Evolutionary conservation across 1,284 basidiomycete species (phyloP), one percentile per base, ranked within the genome.

Genomic region (Sanghuangporus sanghuang): DNA sequence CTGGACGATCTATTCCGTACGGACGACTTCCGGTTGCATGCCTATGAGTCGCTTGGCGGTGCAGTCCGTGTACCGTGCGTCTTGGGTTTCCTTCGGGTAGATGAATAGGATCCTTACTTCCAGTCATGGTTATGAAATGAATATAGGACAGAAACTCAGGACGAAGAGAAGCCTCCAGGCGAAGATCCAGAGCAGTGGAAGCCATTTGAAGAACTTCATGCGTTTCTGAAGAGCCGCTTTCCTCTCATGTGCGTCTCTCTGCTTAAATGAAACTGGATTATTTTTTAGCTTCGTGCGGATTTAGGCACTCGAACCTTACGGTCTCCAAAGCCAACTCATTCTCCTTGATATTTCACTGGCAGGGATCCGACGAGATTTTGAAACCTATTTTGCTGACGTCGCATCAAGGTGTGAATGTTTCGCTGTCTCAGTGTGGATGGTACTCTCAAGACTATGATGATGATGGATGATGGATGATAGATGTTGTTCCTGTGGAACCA

Each of bases 341-440:
- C 70, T 88, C 84, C 0, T 78, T 92, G 23, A 72, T 90, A 6
- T 92, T 82, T 72, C 82, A 85, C 50, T 90, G 88, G 86, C 73
- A 78, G 56, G 90, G 90, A 14, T 79, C 81, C 0, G 79, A 90
- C 67, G 64, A 75, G 1, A 77, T 78, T 1, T 76, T 90, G 56
- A 89, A 91, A 69, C 90, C 90, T 0, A 72, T 89, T 32, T 73
- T 92, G 18, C 74, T 92, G 42, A 81, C 84, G 46, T 87, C 83
- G 6, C 90, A 92, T 71, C 87, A 90, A 79, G 87, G 86, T 82
- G 32, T 27, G 49, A 11, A 32, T 32, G 1, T 32, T 3, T 2
- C 3, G 27, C 27, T 42, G 18, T 23, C 23, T 23, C 23, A 2
- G 23, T n/a, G 18, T 14, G 23, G 4, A 57, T 42, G 38, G 1